These are phyloP conservation scores for Clonostachys sp. DNA, from an alignment of 2,329 filamentous ascomycete species.

Conservation along the genomic window DNA sequence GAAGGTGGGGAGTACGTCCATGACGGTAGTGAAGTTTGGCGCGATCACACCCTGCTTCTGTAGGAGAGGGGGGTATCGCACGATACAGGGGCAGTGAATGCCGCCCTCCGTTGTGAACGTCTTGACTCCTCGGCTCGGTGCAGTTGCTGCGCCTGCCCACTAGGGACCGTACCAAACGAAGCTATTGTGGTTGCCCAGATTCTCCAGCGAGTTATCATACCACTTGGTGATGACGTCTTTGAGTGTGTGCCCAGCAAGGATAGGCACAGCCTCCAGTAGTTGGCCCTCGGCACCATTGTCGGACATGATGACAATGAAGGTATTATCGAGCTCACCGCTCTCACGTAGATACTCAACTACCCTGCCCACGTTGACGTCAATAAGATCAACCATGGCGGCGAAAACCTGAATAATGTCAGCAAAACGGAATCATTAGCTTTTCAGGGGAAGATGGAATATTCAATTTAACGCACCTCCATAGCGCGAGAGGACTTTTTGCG, in stretches of 20 bases:
- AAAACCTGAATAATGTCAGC: constrained; percentile 14
- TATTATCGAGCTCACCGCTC: constrained; percentile 45
- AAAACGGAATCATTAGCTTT: no score
- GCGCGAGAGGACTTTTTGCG: constrained; percentile 4
- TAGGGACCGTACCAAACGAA: constrained; percentile 58
- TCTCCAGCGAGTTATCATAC: constrained; percentile 44
- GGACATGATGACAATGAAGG: constrained; percentile 47
- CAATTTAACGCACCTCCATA: constrained; percentile 20
- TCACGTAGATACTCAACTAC: constrained; percentile 39
- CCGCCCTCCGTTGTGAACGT: constrained; percentile 41
- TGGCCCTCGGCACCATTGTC: constrained; percentile 52
- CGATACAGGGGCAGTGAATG: neutral
- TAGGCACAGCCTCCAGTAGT: constrained; percentile 49
- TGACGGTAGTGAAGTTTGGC: constrained; percentile 29
- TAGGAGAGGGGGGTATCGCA: neutral
- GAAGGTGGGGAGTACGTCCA: constrained; percentile 44
- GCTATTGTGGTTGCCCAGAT: constrained; percentile 49
- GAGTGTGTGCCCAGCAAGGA: neutral
- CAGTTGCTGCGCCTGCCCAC: constrained; percentile 41
- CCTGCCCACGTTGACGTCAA: constrained; percentile 43
- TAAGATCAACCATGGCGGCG: constrained; percentile 48
- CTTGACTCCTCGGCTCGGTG: constrained; percentile 26
- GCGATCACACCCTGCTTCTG: constrained; percentile 4
- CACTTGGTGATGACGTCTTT: constrained; percentile 20
- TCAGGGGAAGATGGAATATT: no score